Base-by-base conservation (phyloP, 805 yeast species). In the Hanseniaspora clermontiae region DNA sequence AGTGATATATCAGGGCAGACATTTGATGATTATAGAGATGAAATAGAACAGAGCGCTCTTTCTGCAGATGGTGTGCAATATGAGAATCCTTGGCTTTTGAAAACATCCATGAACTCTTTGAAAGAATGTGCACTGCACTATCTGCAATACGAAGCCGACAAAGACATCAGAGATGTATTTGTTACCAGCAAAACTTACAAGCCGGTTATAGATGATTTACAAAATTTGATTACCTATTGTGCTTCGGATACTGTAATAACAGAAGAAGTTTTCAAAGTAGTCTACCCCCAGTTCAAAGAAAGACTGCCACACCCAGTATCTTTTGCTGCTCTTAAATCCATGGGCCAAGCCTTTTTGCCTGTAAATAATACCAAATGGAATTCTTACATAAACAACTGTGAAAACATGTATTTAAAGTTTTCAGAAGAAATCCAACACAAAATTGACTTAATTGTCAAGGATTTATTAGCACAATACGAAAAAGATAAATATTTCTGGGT, bases 261-360 rank as follows among this genome's bases (percentile, higher is more conserved):
- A 0, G 83, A 77, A 62, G 71, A 71, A 58, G 87, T 91, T 2
- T 82, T 83, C 60, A 72, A 75, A 58, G 79, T 79, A 58, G 78
- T 89, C 0, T 79, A 82, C 36, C 96, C 96, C 1, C 70, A 72
- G 38, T 93, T 87, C 64, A 67, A 77, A 31, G 63, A 72, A 36
- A 77, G 80, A 51, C 81, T 90, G 46, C 96, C 98, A 0, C 98
- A 93, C 68, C 97, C 98, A 0, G 95, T 91, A 1, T 86, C 95
- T 15, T 84, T 90, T 71, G 90, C 93, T 0, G 96, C 96, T 1
- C 71, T 93, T 47, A 75, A 84, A 61, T 83, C 80, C 57, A 72
- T 93, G 64, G 82, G 89, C 10, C 76, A 83, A 20, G 78, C 86
- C 47, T 79, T 90, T 50, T 70, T 95, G 43, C 96, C 99, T 1